Conservation (phyloP, 2,329 filamentous ascomycete species). For the Chalaropsis thielavioides region DNA sequence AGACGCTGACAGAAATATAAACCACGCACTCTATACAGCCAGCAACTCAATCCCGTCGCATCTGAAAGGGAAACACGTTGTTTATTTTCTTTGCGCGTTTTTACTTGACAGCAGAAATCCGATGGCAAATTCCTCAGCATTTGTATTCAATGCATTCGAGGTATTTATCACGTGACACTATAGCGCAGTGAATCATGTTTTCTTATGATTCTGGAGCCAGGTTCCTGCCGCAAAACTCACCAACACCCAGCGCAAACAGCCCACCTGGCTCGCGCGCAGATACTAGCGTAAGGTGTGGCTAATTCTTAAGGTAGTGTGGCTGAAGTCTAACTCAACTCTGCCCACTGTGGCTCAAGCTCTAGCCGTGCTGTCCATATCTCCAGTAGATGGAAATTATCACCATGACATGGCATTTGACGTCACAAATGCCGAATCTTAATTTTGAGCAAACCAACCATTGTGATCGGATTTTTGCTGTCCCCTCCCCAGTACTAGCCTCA, state of each 20-base stretch:
- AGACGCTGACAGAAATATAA: neutral
- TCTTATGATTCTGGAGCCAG: too few species aligned
- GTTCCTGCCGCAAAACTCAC: neutral
- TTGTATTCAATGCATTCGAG: neutral
- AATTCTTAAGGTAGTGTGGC: too few species aligned
- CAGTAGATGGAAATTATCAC: neutral
- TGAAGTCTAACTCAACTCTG: too few species aligned
- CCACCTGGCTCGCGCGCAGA: neutral
- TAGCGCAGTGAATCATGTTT: neutral
- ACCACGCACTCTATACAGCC: neutral
- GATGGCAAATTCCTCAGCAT: neutral
- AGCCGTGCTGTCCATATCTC: neutral
- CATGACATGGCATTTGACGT: neutral
- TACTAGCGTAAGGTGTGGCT: neutral
- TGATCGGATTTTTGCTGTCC: neutral
- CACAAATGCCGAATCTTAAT: neutral
- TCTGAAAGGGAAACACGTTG: neutral
- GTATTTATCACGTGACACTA: neutral
- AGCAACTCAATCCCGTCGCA: neutral
- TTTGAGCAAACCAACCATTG: too few species aligned
- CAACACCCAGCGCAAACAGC: neutral
- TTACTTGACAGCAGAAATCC: neutral
- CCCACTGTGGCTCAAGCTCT: neutral
- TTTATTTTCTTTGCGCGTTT: neutral
- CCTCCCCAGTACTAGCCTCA: too few species aligned